These are phyloP conservation scores for Oxytropis ochrocephala DNA, from an alignment of 306 rosid species.

Conservation along the genomic window DNA sequence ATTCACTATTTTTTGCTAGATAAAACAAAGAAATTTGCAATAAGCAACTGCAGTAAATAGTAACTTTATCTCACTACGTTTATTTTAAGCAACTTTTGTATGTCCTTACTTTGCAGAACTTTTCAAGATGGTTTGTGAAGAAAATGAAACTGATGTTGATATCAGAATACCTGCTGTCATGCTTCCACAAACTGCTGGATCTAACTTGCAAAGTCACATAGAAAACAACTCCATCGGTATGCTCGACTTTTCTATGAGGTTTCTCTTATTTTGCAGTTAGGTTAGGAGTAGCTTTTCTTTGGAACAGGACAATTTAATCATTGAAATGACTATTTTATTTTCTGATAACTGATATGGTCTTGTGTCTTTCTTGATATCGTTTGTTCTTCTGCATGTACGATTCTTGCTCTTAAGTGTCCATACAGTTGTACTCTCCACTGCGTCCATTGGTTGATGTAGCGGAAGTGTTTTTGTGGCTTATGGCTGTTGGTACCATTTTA, in stretches of 20 bases:
- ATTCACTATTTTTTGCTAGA: neutral
- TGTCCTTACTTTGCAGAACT: constrained; percentile 52
- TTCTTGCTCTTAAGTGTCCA: constrained; percentile 58
- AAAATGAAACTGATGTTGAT: constrained; percentile 58
- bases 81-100: constrained; percentile 6
- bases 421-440: constrained; percentile 91
- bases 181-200: constrained; percentile 93
- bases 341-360: neutral
- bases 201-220: constrained; percentile 51
- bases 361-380: constrained; percentile 8
- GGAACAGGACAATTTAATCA: neutral
- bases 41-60: neutral
- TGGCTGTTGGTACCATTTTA: constrained; percentile 97
- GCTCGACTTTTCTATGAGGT: neutral
- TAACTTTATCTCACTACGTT: neutral
- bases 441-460: constrained; percentile 97
- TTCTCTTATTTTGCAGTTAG: constrained; percentile 6
- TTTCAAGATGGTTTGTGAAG: constrained; percentile 97
- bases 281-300: neutral
- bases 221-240: constrained; percentile 53
- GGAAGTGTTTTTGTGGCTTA: constrained; percentile 96
- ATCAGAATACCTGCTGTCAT: constrained; percentile 90
- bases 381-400: constrained; percentile 27
- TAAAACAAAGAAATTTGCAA: neutral
- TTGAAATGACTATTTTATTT: neutral